Percentiles rank a stretch among this genome's conserved stretches.
Conservation (phyloP, 2,329 filamentous ascomycete genomes). For the Diaporthe citri region DNA sequence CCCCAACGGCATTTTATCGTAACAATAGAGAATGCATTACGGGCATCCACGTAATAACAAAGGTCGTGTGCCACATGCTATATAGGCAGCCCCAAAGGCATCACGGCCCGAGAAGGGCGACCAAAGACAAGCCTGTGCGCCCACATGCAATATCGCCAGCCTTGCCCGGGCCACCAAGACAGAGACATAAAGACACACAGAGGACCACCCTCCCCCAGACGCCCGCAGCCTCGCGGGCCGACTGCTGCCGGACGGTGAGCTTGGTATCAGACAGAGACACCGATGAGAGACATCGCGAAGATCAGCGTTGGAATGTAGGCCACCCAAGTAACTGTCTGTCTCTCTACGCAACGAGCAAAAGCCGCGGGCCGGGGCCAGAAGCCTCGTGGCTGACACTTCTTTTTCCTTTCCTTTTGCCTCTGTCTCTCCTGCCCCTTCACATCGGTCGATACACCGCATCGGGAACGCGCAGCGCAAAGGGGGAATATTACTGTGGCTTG, state of each 20-base stretch:
- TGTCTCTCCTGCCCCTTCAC: background rate
- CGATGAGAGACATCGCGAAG: background rate
- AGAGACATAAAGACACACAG: background rate
- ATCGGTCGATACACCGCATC: background rate
- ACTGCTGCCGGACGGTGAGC: background rate
- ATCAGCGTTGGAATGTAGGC: background rate
- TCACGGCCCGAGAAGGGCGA: constrained; percentile 20
- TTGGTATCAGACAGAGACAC: constrained; percentile 19
- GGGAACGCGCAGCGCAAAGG: constrained; percentile 12
- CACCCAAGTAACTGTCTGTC: background rate
- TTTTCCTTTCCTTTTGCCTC: background rate
- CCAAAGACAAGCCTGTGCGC: constrained; percentile 24
- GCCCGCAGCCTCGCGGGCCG: constrained; percentile 17
- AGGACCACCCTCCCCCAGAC: background rate
- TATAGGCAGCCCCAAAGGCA: constrained; percentile 11
- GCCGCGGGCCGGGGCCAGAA: constrained; percentile 12
- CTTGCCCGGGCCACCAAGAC: background rate
- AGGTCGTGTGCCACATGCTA: background rate
- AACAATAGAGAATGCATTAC: background rate
- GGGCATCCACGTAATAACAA: background rate
- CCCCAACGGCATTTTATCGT: background rate
- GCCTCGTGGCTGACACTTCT: constrained; percentile 17
- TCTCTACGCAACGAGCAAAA: background rate
- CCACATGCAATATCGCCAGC: constrained; percentile 28
- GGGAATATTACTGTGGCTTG: constrained; percentile 9